Evolutionary conservation across 352 stramenopile species (phyloP).

Genomic region (Blastocystis sp.): DNA sequence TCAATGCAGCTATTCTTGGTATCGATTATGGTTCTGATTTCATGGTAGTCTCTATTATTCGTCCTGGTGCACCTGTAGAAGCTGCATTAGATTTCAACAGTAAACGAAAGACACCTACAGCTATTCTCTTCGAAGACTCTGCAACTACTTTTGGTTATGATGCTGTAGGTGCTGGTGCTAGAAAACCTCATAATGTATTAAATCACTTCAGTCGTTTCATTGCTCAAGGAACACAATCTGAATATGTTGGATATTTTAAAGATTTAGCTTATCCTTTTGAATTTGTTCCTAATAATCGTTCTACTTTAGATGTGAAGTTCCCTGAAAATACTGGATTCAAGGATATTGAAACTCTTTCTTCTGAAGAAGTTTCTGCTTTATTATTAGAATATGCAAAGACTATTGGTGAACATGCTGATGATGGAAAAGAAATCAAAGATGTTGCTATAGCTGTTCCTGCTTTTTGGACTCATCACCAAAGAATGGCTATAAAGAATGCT

Average conservation of each 20-base stretch:
- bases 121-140: slow-evolving; percentile 63
- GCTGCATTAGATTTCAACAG: slow-evolving; percentile 91
- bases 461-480: slow-evolving; percentile 79
- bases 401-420: slow-evolving; percentile 49
- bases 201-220: slow-evolving; percentile 60
- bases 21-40: slow-evolving; percentile 82
- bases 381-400: slow-evolving; percentile 45
- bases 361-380: slow-evolving; percentile 38
- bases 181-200: slow-evolving; percentile 59
- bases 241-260: slow-evolving; percentile 48
- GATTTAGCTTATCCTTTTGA: slow-evolving; percentile 57
- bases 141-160: slow-evolving; percentile 80
- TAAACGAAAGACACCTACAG: slow-evolving; percentile 87
- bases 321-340: slow-evolving; percentile 19
- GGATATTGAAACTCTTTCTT: slow-evolving; percentile 29
- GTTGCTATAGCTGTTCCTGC: slow-evolving; percentile 80
- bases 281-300: slow-evolving; percentile 33
- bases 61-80: slow-evolving; percentile 65
- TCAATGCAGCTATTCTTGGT: slow-evolving; percentile 40
- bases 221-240: slow-evolving; percentile 59
- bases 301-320: slow-evolving; percentile 34
- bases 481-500: slow-evolving; percentile 72
- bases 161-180: slow-evolving; percentile 63
- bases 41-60: slow-evolving; percentile 67
- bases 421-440: slow-evolving; percentile 66